Base-by-base conservation (phyloP, 768 basidiomycete genomes). In the Serendipita vermifera region DNA sequence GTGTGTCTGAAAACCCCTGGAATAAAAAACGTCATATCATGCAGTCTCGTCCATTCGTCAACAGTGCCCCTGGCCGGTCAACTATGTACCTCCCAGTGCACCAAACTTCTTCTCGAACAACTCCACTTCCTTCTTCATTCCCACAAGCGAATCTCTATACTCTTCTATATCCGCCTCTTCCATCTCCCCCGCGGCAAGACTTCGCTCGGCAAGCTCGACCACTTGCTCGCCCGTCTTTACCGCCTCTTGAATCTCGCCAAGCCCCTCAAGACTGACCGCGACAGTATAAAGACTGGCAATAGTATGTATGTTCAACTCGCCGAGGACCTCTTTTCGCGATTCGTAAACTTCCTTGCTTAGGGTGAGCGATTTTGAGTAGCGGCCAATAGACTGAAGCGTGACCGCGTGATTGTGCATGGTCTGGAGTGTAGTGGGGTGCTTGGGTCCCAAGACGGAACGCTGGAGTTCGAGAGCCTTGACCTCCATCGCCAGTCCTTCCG, bases 401-500 rank as follows among this genome's bases (percentile, higher is more conserved):
- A 51, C 46, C 5, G 46, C 46, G 29, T 51, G 46, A 29, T 51
- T 51, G 22, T 51, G 46, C 46, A 51, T 51, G 9, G 46, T 51
- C n/a, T 51, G 46, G 9, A 51, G 29, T 29, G 46, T 51, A 15
- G 46, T 51, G 5, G 46, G 46, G 31, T 51, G 46, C 29, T 51
- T 51, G 7, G 17, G 2, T 4, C 46, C 46, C 20, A 51, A 31
- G 15, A 51, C 46, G 22, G 24, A 20, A 22, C 22, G 46, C 22
- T 51, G 46, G 20, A 51, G 29, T 15, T 51, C 27, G 22, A 51
- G 24, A 9, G 46, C 46, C 2, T 31, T 51, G 15, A 31, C n/a
- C 22, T 51, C 46, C 46, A 51, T 51, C 27, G 46, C 46, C 5
- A 51, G 22, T 29, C 20, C 46, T n/a, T 51, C 46, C 2, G 46